Evolutionary conservation across 139 green algal species (phyloP).

Genomic region (Chloropicon primus): DNA sequence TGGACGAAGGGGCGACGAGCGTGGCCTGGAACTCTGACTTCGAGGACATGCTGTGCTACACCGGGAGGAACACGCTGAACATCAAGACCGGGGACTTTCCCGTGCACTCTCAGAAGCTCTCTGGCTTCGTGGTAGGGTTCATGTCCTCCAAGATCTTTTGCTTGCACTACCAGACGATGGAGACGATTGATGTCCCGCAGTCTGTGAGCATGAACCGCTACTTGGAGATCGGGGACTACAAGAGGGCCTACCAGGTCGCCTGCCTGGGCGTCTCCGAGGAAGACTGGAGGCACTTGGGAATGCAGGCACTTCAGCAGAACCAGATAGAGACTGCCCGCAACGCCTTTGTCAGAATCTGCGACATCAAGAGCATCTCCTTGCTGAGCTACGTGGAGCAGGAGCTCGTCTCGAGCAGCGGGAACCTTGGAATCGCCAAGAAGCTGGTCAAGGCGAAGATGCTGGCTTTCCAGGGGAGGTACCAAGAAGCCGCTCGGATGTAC

Average conservation of each 20-base stretch:
- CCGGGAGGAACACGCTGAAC: constrained; percentile 47
- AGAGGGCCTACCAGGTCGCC: constrained; percentile 43
- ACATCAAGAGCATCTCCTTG: constrained; percentile 54
- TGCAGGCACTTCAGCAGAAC: constrained; percentile 41
- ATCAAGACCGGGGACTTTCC: constrained; percentile 68
- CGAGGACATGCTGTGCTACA: constrained; percentile 77
- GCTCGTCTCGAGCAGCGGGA: background rate
- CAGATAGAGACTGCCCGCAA: constrained; percentile 53
- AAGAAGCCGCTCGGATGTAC: constrained; percentile 55
- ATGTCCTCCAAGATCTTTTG: constrained; percentile 65
- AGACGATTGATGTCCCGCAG: constrained; percentile 65
- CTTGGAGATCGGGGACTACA: constrained; percentile 36
- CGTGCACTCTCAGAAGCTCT: constrained; percentile 55
- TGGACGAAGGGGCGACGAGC: constrained; percentile 52
- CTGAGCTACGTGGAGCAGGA: constrained; percentile 38
- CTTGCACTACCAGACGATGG: constrained; percentile 57
- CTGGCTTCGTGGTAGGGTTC: constrained; percentile 36
- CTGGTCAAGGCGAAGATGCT: constrained; percentile 51
- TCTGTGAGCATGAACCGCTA: constrained; percentile 47
- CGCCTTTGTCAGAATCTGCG: constrained; percentile 54
- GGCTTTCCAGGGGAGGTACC: constrained; percentile 47
- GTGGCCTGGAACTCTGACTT: constrained; percentile 68
- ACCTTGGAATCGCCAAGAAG: constrained; percentile 13
- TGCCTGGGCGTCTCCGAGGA: constrained; percentile 65
- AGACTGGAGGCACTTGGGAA: constrained; percentile 55